These are phyloP conservation scores for Saccharomycopsis sp. DNA, from an alignment of 805 yeast genomes.

Conservation along the genomic window DNA sequence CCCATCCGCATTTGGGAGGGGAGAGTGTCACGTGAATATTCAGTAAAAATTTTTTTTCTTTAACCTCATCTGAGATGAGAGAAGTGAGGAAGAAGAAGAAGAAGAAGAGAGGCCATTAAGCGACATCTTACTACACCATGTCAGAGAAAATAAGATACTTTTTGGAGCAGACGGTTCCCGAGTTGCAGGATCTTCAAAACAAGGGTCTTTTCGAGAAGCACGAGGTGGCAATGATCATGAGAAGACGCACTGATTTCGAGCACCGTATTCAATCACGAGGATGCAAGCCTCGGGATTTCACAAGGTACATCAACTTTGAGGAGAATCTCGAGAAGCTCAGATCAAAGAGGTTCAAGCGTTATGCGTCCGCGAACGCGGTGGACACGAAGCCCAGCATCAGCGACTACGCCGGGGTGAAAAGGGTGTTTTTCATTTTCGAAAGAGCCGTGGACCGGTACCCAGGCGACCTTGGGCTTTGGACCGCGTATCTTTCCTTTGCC, in stretches of 20 bases:
- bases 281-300: slow-evolving; percentile 64
- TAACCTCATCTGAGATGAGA: neutral
- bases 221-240: slow-evolving; percentile 79
- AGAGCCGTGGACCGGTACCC: slow-evolving; percentile 78
- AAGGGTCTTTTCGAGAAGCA: slow-evolving; percentile 74
- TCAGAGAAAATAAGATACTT: slow-evolving; percentile 41
- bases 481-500: slow-evolving; percentile 59
- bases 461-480: slow-evolving; percentile 70
- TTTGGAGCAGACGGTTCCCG: slow-evolving; percentile 73
- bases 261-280: slow-evolving; percentile 83
- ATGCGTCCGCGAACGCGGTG: slow-evolving; percentile 44
- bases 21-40: no score
- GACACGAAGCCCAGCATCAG: slow-evolving; percentile 56
- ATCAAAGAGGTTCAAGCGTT: slow-evolving; percentile 56
- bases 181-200: slow-evolving; percentile 75
- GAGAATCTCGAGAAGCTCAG: slow-evolving; percentile 69
- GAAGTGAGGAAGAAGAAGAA: neutral
- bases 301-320: slow-evolving; percentile 75
- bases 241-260: slow-evolving; percentile 92
- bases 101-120: neutral
- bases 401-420: slow-evolving; percentile 79
- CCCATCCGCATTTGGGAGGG: neutral
- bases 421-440: slow-evolving; percentile 75
- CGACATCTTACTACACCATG: slow-evolving; percentile 22
- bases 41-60: slow-evolving; percentile 1